Conservation (phyloP, 2,329 filamentous ascomycete species). For the Metarhizium humberi region DNA sequence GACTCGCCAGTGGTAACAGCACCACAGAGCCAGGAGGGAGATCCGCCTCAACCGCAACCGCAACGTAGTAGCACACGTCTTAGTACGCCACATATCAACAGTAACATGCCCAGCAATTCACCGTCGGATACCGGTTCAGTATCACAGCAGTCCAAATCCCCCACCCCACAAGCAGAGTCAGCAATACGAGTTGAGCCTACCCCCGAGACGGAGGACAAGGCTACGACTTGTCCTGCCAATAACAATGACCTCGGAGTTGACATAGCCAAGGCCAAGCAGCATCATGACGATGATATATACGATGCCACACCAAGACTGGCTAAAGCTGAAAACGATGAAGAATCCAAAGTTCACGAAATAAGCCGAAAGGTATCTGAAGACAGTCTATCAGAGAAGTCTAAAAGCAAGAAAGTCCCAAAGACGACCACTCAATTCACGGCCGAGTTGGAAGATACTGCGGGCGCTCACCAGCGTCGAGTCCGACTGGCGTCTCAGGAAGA, state of each 20-base stretch:
- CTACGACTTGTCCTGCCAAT: not conserved
- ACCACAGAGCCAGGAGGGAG: not conserved
- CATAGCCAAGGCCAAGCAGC: not conserved
- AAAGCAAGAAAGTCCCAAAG: not conserved
- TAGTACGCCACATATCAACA: not conserved
- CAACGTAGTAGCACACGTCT: not conserved
- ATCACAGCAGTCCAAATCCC: conserved; percentile 1
- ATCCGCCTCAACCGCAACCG: not conserved
- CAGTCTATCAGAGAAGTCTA: not conserved
- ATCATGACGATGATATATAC: conserved; percentile 20
- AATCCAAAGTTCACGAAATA: not conserved
- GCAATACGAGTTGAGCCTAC: not conserved
- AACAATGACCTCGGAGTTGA: conserved; percentile 1
- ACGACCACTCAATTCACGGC: conserved; percentile 10
- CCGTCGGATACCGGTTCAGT: not conserved
- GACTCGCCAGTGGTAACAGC: not conserved
- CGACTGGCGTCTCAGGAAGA: conserved; percentile 39
- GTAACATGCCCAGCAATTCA: not conserved
- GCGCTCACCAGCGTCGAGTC: conserved; percentile 34
- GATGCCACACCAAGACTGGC: conserved; percentile 20
- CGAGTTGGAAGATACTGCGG: conserved; percentile 32
- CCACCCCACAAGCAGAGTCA: not conserved
- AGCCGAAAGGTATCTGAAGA: conserved; percentile 2
- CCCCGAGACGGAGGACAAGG: not conserved
- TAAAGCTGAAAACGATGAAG: not conserved